Conservation (phyloP, 2,329 filamentous ascomycete species). For the Colletotrichum navitas region DNA sequence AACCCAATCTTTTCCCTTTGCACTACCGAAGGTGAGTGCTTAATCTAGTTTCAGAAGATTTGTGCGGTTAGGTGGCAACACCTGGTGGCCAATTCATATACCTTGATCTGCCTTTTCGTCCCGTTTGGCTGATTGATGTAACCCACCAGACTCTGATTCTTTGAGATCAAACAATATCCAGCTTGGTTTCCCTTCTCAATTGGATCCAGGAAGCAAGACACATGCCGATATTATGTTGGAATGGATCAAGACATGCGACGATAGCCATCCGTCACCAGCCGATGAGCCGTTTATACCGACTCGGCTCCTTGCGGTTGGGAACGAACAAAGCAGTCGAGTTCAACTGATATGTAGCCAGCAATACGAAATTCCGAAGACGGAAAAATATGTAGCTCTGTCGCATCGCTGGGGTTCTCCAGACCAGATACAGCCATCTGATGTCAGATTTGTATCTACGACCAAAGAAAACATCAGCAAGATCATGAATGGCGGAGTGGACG, state of each 20-base stretch:
- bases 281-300: not conserved
- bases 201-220: not conserved
- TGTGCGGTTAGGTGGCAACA: not conserved
- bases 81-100: not conserved
- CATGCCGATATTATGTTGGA: not conserved
- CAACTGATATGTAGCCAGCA: not conserved
- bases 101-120: not conserved
- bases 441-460: not conserved
- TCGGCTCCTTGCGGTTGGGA: not conserved
- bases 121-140: not conserved
- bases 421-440: not conserved
- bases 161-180: not conserved
- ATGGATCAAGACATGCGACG: slow-evolving; percentile 1
- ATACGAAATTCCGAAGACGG: not conserved
- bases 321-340: not conserved
- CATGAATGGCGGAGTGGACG: not conserved
- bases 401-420: not conserved
- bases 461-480: not conserved
- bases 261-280: not conserved
- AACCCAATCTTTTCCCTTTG: not conserved
- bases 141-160: not conserved
- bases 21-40: not conserved
- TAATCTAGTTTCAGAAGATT: not conserved
- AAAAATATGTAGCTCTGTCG: slow-evolving; percentile 14
- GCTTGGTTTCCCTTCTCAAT: not conserved